Base-by-base conservation (phyloP, 768 basidiomycete genomes). In the Suillus sp. region DNA sequence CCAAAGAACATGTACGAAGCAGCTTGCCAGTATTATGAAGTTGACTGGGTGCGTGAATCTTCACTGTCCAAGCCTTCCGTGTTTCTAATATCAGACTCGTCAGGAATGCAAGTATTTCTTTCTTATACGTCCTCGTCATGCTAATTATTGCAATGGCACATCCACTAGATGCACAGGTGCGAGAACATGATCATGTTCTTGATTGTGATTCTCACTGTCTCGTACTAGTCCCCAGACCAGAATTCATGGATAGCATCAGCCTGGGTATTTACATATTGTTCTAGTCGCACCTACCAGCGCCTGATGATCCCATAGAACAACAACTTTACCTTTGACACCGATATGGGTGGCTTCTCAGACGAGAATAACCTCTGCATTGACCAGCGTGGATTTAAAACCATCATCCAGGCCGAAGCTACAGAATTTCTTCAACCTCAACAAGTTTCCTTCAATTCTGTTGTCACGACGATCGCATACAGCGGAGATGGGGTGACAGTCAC, bases 231-330 rank as follows among this genome's bases (percentile, higher is more conserved):
- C 3, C 88, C 88, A 1, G 86, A 87, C 37, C 80, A 87, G 69
- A 84, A 83, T 0, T 89, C 87, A 0, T 83, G 83, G 78, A 75
- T 89, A 25, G 86, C 86, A n/a, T 81, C 85, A 5, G 80, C 86
- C 25, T 86, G 86, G 87, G 88, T 87, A 72, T 57, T 77, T 50
- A 1, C 4, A 30, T 25, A 3, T 13, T 32, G 59, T 34, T 16
- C 34, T 14, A 45, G 48, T 37, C 42, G 11, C 50, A 43, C n/a
- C 16, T 18, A 13, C 25, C 27, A 50, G 47, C 20, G 18, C 59
- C 69, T 69, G 48, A 47, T n/a, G 7, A 30, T 9, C 60, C n/a
- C 50, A 16, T 50, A 87, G 86, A 84, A 82, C 57, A 86, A 88
- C 68, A 90, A 90, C 69, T 86, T 83, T 66, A 89, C 89, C 18